phyloP scores from a whole-genome alignment of 768 basidiomycete genomes.

The Boletellus ananiceps region DNA sequence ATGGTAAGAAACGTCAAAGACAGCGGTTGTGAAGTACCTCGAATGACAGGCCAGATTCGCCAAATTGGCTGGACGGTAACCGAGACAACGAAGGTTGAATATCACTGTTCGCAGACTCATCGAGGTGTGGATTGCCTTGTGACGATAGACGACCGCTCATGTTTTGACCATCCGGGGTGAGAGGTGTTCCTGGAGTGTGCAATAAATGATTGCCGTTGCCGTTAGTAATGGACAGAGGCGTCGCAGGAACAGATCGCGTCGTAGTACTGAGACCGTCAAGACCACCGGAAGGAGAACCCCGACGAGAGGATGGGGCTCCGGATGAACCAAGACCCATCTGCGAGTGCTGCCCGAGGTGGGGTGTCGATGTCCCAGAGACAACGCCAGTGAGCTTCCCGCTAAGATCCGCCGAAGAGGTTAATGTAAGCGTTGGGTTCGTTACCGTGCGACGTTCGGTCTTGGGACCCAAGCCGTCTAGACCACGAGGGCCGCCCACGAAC shows the following conservation, averaged over 20 bases:
- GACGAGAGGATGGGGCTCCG: conserved; percentile 52
- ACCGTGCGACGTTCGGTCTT: conserved; percentile 66
- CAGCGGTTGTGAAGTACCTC: conserved; percentile 37
- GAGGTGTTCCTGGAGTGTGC: conserved; percentile 63
- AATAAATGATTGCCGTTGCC: conserved; percentile 45
- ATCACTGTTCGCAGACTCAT: conserved; percentile 50
- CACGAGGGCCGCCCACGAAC: conserved; percentile 62
- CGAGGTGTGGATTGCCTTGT: conserved; percentile 40
- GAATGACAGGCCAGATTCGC: conserved; percentile 50
- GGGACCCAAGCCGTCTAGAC: conserved; percentile 51
- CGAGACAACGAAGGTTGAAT: conserved; percentile 73
- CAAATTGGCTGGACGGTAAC: conserved; percentile 54
- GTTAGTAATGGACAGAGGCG: conserved; percentile 57
- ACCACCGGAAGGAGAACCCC: conserved; percentile 67
- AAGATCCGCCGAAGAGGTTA: conserved; percentile 54
- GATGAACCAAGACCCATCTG: conserved; percentile 39
- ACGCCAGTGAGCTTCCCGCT: conserved; percentile 41
- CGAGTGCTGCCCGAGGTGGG: conserved; percentile 58
- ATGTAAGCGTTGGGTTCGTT: conserved; percentile 66
- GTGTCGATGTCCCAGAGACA: conserved; percentile 58
- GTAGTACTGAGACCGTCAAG: conserved; percentile 57
- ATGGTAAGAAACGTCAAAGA: conserved; percentile 7
- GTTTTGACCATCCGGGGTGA: conserved; percentile 53
- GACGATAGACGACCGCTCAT: conserved; percentile 62
- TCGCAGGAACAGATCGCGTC: conserved; percentile 80